Conservation (phyloP, 2,329 filamentous ascomycete species). For the Magnaporthales sp. region DNA sequence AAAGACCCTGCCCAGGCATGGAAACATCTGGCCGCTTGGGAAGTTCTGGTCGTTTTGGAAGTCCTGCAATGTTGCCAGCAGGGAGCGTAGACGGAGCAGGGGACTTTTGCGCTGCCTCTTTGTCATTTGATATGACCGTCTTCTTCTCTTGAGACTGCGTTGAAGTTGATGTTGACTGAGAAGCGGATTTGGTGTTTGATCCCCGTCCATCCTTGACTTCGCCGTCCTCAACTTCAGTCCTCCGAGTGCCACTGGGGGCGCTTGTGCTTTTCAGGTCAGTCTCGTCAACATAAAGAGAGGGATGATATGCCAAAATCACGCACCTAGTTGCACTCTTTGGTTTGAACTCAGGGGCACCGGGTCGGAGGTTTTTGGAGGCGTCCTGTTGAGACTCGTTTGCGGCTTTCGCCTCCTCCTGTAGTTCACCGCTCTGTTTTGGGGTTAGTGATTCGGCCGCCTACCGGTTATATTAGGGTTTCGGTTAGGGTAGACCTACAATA, state of each 20-base stretch:
- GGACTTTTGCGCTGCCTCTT: slow-evolving; percentile 13
- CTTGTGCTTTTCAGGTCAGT: not conserved
- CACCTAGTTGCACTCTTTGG: slow-evolving; percentile 30
- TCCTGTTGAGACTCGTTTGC: slow-evolving; percentile 14
- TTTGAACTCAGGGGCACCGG: slow-evolving; percentile 57
- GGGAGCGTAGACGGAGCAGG: slow-evolving; percentile 21
- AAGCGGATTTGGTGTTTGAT: slow-evolving; percentile 13
- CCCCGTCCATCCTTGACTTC: slow-evolving; percentile 57
- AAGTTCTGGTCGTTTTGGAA: slow-evolving; percentile 21
- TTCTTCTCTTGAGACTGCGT: slow-evolving; percentile 10
- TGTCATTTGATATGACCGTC: slow-evolving; percentile 11
- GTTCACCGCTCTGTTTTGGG: slow-evolving; percentile 9
- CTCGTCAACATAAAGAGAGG: not conserved
- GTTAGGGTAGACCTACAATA: slow-evolving; percentile 38
- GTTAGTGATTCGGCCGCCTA: not conserved
- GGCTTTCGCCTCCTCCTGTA: slow-evolving; percentile 8
- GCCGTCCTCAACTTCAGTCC: slow-evolving; percentile 51
- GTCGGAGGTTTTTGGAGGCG: slow-evolving; percentile 30
- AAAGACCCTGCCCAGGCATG: slow-evolving; percentile 15
- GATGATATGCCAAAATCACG: not conserved
- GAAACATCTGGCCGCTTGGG: slow-evolving; percentile 20
- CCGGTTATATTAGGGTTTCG: not conserved
- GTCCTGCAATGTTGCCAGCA: slow-evolving; percentile 12
- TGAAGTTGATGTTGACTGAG: slow-evolving; percentile 14
- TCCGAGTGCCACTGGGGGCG: not conserved